Base-by-base conservation (phyloP, 192 early-diverging fungal species). In the Funneliformis geosporum region DNA sequence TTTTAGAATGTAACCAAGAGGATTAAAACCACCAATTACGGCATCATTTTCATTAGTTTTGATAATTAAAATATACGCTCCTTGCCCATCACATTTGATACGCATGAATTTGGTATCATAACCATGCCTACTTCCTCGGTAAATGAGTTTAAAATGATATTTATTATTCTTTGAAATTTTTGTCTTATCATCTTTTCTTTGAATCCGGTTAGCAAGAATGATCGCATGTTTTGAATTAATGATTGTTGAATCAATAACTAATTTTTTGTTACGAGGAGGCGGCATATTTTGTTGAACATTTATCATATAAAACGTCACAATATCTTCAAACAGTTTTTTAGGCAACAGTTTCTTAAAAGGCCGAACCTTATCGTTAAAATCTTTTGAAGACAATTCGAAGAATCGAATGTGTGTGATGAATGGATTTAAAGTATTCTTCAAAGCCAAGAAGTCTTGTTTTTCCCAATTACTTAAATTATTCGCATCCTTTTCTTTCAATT, bases 361-460 rank as follows among this genome's bases (percentile, higher is more conserved):
- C 3, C 43, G 4, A 38, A 73, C 47, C n/a, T 77, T 39, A 14
- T 77, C 40, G 44, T 42, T 44, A 43, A 65, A 77, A 60, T 77
- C 61, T 0, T 8, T 12, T 46, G 61, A 33, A 10, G 75, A 50
- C 28, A 74, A 27, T 4, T 74, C 50, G 11, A 33, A 1, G 25
- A 74, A 77, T 65, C 75, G 60, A 5, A 77, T 43, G 23, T 38
- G 27, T 27, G 39, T 12, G 14, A 77, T 77, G n/a, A 39, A 77
- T 23, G 8, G 12, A 16, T 77, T 8, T n/a, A 77, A 12, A 46
- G 8, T 65, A 9, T 76, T 65, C 38, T 76, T 21, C 6, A 76
- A 64, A 7, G 8, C 25, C 42, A 11, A 11, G 42, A 65, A 76
- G 14, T 65, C 38, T 21, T 28, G 11, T 25, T n/a, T 5, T 1